Percentiles rank a stretch among this genome's conserved stretches.
phyloP scores from a whole-genome alignment of 2,329 filamentous ascomycete genomes.

The Fusarium subglutinans region DNA sequence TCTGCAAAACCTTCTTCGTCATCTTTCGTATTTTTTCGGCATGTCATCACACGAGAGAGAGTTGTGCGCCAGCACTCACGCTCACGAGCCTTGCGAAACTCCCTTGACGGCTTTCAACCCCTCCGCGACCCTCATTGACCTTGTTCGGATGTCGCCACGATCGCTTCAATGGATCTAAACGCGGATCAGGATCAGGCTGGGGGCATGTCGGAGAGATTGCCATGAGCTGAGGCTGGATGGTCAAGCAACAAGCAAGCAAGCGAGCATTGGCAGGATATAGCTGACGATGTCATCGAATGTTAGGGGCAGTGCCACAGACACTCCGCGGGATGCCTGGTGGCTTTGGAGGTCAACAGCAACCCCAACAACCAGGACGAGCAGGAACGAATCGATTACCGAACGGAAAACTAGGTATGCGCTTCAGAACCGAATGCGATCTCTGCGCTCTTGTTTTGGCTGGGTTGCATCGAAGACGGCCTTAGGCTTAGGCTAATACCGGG shows the following conservation, averaged over 20 bases:
- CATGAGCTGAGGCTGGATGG: constrained; percentile 2
- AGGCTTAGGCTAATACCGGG: constrained; percentile 37
- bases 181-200: background rate
- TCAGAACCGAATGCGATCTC: background rate
- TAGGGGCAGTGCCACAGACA: constrained; percentile 69
- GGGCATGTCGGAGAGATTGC: constrained; percentile 3
- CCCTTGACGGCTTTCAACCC: constrained; percentile 26
- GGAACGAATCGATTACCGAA: constrained; percentile 70
- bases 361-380: constrained; percentile 61
- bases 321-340: constrained; percentile 69
- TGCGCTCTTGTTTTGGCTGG: constrained; percentile 8
- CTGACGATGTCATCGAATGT: constrained; percentile 42
- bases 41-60: constrained; percentile 6
- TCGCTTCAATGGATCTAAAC: constrained; percentile 28
- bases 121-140: constrained; percentile 23
- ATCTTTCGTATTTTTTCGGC: constrained; percentile 23
- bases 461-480: constrained; percentile 8
- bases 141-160: constrained; percentile 22
- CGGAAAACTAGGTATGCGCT: constrained; percentile 67
- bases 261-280: constrained; percentile 33
- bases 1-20: constrained; percentile 27
- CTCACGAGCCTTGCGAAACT: constrained; percentile 20
- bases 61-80: constrained; percentile 24
- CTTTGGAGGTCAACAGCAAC: constrained; percentile 68
- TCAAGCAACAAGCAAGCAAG: constrained; percentile 14